These are phyloP conservation scores for Mortierella polycephala DNA, from an alignment of 371 early-diverging fungal species.

Conservation along the genomic window DNA sequence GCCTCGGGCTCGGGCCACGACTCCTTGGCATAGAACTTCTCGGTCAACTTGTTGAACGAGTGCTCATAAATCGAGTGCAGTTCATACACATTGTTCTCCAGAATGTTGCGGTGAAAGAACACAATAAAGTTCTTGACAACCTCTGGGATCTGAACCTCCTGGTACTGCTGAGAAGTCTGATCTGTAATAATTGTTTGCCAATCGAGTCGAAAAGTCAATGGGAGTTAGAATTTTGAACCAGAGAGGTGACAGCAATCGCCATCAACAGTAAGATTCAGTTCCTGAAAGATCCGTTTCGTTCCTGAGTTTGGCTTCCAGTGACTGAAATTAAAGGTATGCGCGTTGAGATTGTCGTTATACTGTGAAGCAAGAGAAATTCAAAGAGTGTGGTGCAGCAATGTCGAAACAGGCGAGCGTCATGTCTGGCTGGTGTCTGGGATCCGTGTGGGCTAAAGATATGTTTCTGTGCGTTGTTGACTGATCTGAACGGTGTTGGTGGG, in stretches of 20 bases:
- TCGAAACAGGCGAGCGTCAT: too few species aligned
- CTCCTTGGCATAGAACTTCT: constrained; percentile 89
- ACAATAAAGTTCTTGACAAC: constrained; percentile 86
- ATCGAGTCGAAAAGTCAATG: background rate
- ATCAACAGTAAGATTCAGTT: background rate
- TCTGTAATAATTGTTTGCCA: constrained; percentile 23
- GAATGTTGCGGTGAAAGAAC: constrained; percentile 82
- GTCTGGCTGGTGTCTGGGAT: too few species aligned
- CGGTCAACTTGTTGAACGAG: constrained; percentile 92
- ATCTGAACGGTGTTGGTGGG: background rate
- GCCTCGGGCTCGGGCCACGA: constrained; percentile 93
- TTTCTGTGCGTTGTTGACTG: background rate
- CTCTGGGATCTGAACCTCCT: constrained; percentile 78
- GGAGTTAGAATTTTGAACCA: background rate
- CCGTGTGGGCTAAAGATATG: background rate
- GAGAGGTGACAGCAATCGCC: background rate
- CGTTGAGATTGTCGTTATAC: too few species aligned
- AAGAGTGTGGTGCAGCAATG: background rate
- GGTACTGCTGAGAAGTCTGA: constrained; percentile 58
- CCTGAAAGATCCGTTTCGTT: background rate
- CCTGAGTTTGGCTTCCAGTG: background rate
- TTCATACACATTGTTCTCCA: constrained; percentile 85
- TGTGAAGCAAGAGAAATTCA: too few species aligned
- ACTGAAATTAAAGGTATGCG: background rate
- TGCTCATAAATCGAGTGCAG: constrained; percentile 90